Percentiles rank a stretch among this genome's conserved stretches.
Evolutionary conservation across 306 rosid genomes (phyloP).

Genomic region (Begonia peltatifolia): DNA sequence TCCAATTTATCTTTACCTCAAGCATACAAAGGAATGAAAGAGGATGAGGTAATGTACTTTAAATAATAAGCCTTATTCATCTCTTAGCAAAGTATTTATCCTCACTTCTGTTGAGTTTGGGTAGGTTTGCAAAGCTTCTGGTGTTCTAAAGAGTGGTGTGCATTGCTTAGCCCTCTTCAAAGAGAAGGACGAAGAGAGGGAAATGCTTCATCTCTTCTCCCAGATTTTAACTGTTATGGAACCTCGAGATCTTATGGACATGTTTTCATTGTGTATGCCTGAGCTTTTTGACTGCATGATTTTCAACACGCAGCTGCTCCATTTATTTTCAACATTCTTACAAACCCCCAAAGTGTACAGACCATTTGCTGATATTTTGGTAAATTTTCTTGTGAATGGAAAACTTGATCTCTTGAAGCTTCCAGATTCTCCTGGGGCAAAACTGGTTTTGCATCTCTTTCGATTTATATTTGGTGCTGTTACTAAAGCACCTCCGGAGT

Average conservation of each 20-base stretch:
- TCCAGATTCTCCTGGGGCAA: slow-evolving; percentile 83
- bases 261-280: slow-evolving; percentile 98
- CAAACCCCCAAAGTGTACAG: slow-evolving; percentile 68
- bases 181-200: slow-evolving; percentile 98
- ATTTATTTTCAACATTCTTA: slow-evolving; percentile 83
- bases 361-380: slow-evolving; percentile 94
- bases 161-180: slow-evolving; percentile 95
- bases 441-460: slow-evolving; percentile 87
- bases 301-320: slow-evolving; percentile 76
- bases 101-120: slow-evolving; percentile 18
- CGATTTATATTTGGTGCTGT: slow-evolving; percentile 87
- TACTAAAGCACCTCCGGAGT: slow-evolving; percentile 88
- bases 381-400: slow-evolving; percentile 71
- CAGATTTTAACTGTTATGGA: slow-evolving; percentile 97
- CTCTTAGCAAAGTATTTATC: slow-evolving; percentile 3
- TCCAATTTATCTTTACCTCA: slow-evolving; percentile 66
- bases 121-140: slow-evolving; percentile 91
- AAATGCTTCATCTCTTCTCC: slow-evolving; percentile 83
- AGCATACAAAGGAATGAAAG: slow-evolving; percentile 91
- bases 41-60: slow-evolving; percentile 67
- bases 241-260: slow-evolving; percentile 98
- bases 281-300: slow-evolving; percentile 98
- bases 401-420: slow-evolving; percentile 80
- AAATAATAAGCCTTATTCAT: not conserved
- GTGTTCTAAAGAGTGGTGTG: slow-evolving; percentile 91